A percentile compares a stretch with the other conserved stretches of the same genome.
Evolutionary conservation across 2,329 filamentous ascomycete species (phyloP).

Genomic region (Diaporthe sp.): DNA sequence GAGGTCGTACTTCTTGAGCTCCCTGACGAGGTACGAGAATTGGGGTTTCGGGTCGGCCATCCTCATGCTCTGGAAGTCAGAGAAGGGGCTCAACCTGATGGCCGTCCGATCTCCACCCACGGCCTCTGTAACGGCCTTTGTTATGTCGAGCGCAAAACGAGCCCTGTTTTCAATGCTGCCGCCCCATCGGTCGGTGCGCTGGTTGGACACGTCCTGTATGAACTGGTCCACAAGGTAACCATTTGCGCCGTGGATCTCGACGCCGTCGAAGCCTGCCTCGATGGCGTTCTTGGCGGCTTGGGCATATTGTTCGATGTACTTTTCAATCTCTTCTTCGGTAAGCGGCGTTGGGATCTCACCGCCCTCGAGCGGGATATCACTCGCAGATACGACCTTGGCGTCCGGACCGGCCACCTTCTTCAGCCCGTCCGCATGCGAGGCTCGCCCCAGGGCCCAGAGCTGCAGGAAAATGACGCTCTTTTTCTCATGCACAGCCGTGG

Average conservation of each 20-base stretch:
- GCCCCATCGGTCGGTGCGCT: slow-evolving; percentile 67
- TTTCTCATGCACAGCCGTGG: slow-evolving; percentile 72
- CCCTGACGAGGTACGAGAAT: slow-evolving; percentile 65
- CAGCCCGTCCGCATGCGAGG: slow-evolving; percentile 53
- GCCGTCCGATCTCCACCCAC: slow-evolving; percentile 63
- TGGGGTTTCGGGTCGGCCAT: slow-evolving; percentile 70
- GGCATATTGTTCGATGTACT: slow-evolving; percentile 49
- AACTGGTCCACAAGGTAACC: slow-evolving; percentile 67
- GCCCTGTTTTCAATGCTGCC: slow-evolving; percentile 68
- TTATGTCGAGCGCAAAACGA: slow-evolving; percentile 65
- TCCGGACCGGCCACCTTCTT: slow-evolving; percentile 44
- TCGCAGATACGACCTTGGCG: slow-evolving; percentile 53
- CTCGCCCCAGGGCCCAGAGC: slow-evolving; percentile 63
- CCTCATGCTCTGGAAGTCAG: slow-evolving; percentile 69
- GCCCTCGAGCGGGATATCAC: slow-evolving; percentile 60
- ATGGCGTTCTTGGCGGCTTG: slow-evolving; percentile 59
- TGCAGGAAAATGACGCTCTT: slow-evolving; percentile 73
- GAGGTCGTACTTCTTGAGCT: slow-evolving; percentile 64
- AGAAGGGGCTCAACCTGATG: slow-evolving; percentile 70
- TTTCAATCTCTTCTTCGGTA: slow-evolving; percentile 58
- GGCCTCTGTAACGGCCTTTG: slow-evolving; percentile 63
- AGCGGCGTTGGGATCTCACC: slow-evolving; percentile 53
- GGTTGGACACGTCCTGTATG: slow-evolving; percentile 66
- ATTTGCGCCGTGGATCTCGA: slow-evolving; percentile 57
- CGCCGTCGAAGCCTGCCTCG: slow-evolving; percentile 63